Base-by-base conservation (phyloP, 352 stramenopile species). In the Phytophthora quininea region DNA sequence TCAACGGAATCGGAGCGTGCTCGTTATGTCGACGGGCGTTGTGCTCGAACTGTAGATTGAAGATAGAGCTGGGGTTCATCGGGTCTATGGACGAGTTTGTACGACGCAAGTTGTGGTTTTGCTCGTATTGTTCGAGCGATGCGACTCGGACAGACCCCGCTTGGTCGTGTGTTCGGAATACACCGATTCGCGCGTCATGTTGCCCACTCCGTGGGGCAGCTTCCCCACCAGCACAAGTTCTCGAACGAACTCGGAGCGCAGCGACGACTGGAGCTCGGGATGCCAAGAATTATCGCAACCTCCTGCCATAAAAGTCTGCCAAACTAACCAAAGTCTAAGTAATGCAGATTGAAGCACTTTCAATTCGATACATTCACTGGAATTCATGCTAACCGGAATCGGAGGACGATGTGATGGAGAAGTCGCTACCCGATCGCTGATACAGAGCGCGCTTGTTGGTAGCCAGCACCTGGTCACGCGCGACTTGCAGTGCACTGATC, bases 41-140 rank as follows among this genome's bases (percentile, higher is more conserved):
- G 35, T 80, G 73, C 38, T 60, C 58, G 32, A 33, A 50, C 3
- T 78, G 73, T 32, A 57, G 37, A 37, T 8, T 67, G 32, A 77
- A 67, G 42, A 54, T 69, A 11, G 62, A 70, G 27, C 37, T 80
- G 46, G 69, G 69, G 6, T 76, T 77, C 49, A 38, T 69, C 4
- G 32, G 52, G 27, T 50, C 31, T 3, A 58, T 50, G 33, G 69
- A 69, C 0, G 32, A 11, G 15, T 52, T 81, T 7, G 35, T 70
- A 27, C 66, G 70, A 29, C 64, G 49, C 5, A 74, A 74, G n/a
- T 12, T 81, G 40, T 69, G 67, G 54, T 74, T 79, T 33, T 81
- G 74, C 27, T 48, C 55, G 3, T 64, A 66, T 8, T 79, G 70
- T 15, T 14, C 74, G 2, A 57, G 64, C 33, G 54, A 77, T 55